Percentiles rank a stretch among this genome's conserved stretches.
Evolutionary conservation across 176 grass and related monocot genomes (phyloP).

Genomic region (Dactylis glomerata): DNA sequence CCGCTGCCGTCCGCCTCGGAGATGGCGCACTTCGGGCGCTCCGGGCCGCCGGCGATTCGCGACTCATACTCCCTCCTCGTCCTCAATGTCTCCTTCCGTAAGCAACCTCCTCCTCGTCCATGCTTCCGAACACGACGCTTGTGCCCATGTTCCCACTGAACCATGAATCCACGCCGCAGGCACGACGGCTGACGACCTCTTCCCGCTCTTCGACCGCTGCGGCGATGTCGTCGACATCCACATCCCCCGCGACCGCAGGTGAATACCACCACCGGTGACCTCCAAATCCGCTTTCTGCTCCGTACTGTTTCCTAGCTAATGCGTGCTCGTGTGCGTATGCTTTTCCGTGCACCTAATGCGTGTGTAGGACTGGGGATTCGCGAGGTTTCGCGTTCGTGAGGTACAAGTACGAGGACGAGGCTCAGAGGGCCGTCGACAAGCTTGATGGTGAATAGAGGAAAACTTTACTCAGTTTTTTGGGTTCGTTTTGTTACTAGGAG

Average conservation of each 20-base stretch:
- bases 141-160: background rate
- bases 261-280: background rate
- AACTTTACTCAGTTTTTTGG: background rate
- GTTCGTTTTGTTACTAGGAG: background rate
- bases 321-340: background rate
- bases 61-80: conserved; percentile 94
- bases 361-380: conserved; percentile 71
- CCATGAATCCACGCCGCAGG: conserved; percentile 36
- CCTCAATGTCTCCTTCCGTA: conserved; percentile 94
- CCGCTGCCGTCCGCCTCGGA: conserved; percentile 14
- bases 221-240: conserved; percentile 91
- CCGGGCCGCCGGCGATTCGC: conserved; percentile 76
- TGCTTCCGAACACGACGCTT: background rate
- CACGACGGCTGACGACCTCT: conserved; percentile 85
- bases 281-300: background rate
- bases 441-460: conserved; percentile 64
- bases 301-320: background rate
- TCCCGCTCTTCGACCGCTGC: conserved; percentile 87
- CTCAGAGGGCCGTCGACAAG: conserved; percentile 80
- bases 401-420: conserved; percentile 96
- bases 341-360: conserved; percentile 25
- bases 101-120: background rate
- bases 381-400: conserved; percentile 93
- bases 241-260: conserved; percentile 95
- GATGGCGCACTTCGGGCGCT: conserved; percentile 94